Conservation (phyloP, 2,329 filamentous ascomycete genomes). For the Trichothecium sympodiale region DNA sequence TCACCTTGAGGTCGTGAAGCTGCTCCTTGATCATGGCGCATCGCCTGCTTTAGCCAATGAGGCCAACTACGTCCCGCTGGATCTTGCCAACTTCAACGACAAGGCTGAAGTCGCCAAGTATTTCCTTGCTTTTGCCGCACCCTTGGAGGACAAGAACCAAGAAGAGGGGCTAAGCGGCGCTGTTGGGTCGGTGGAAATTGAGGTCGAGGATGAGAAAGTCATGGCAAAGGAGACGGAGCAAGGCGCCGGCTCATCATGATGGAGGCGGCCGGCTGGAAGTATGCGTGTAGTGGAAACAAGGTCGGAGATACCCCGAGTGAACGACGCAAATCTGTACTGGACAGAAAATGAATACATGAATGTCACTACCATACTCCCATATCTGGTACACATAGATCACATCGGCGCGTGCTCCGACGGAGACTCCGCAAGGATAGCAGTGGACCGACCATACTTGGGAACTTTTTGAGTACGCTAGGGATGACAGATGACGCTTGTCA, state of each 20-base stretch:
- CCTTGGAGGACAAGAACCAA: slow-evolving; percentile 35
- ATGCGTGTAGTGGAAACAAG: too few species aligned
- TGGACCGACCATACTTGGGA: too few species aligned
- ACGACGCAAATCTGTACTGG: too few species aligned
- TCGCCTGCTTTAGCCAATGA: slow-evolving; percentile 70
- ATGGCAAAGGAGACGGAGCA: slow-evolving; percentile 6
- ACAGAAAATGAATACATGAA: too few species aligned
- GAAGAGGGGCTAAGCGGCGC: slow-evolving; percentile 29
- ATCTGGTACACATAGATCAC: too few species aligned
- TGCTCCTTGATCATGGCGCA: slow-evolving; percentile 65
- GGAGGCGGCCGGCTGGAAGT: too few species aligned
- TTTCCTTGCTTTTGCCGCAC: slow-evolving; percentile 38
- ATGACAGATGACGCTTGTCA: too few species aligned
- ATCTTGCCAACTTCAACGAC: slow-evolving; percentile 60
- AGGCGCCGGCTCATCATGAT: neutral
- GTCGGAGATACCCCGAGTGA: too few species aligned
- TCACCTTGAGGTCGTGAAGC: slow-evolving; percentile 69
- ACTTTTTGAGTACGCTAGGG: too few species aligned
- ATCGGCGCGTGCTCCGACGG: too few species aligned
- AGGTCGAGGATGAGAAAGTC: slow-evolving; percentile 18
- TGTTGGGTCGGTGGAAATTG: slow-evolving; percentile 26
- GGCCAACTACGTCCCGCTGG: slow-evolving; percentile 71
- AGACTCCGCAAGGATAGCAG: too few species aligned
- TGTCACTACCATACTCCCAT: too few species aligned
- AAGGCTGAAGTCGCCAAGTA: slow-evolving; percentile 55